Percentiles rank a stretch among this genome's conserved stretches.
phyloP scores from a whole-genome alignment of 2,329 filamentous ascomycete genomes.

The Diplodia corticola region DNA sequence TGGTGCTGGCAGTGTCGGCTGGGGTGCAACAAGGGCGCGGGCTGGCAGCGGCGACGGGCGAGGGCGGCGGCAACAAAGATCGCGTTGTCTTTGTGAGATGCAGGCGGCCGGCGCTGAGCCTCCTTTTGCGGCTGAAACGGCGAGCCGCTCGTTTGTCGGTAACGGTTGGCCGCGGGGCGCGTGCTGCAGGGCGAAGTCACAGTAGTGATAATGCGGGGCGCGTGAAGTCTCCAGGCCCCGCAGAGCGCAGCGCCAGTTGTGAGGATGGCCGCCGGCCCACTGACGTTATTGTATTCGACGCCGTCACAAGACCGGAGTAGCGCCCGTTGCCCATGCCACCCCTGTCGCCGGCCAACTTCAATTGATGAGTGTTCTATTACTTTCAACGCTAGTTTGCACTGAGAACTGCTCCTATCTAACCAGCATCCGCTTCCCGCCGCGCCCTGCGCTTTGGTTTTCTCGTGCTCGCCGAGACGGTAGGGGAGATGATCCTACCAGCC shows the following conservation, averaged over 20 bases:
- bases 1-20: conserved; percentile 5
- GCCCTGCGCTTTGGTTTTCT: not conserved
- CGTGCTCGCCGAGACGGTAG: conserved; percentile 21
- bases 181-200: conserved; percentile 16
- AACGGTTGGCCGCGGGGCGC: conserved; percentile 8
- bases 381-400: conserved; percentile 20
- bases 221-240: not conserved
- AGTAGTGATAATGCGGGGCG: conserved; percentile 15
- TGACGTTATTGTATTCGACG: conserved; percentile 18
- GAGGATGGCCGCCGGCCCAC: not conserved
- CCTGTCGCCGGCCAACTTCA: not conserved
- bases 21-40: conserved; percentile 14
- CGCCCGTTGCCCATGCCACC: not conserved
- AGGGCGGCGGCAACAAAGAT: conserved; percentile 10
- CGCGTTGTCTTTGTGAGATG: conserved; percentile 5
- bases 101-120: not conserved
- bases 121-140: conserved; percentile 22
- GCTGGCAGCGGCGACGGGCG: conserved; percentile 4
- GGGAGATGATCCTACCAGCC: conserved; percentile 20
- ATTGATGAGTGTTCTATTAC: conserved; percentile 25
- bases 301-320: conserved; percentile 10
- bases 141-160: conserved; percentile 18
- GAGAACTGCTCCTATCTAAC: conserved; percentile 13
- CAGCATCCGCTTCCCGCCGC: conserved; percentile 20
- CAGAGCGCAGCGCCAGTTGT: not conserved